phyloP scores from a whole-genome alignment of 352 stramenopile genomes.

The Pythium folliculosum region DNA sequence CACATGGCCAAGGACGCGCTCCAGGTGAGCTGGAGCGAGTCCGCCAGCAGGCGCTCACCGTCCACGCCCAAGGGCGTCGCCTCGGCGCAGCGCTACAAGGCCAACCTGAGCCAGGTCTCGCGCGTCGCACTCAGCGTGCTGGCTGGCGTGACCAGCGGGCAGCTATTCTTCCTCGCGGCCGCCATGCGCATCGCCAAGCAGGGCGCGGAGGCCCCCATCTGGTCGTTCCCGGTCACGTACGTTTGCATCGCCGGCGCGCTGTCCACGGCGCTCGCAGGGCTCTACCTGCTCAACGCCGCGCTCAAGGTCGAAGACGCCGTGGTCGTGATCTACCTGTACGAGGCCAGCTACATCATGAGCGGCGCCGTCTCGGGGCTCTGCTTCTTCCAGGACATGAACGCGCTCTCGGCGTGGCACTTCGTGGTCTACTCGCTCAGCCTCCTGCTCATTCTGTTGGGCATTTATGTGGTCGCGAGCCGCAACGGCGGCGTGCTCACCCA shows the following conservation, averaged over 20 bases:
- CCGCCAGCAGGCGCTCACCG: constrained; percentile 25
- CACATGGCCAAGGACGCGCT: constrained; percentile 59
- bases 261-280: constrained; percentile 56
- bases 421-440: constrained; percentile 75
- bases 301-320: constrained; percentile 83
- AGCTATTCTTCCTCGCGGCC: constrained; percentile 78
- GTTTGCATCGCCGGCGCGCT: constrained; percentile 64
- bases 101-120: constrained; percentile 35
- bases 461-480: constrained; percentile 70
- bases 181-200: constrained; percentile 70
- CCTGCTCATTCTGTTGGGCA: constrained; percentile 66
- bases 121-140: constrained; percentile 65
- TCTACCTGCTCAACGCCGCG: constrained; percentile 77
- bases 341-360: constrained; percentile 76
- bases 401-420: constrained; percentile 66
- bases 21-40: constrained; percentile 37
- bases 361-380: constrained; percentile 76
- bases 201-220: constrained; percentile 44
- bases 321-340: constrained; percentile 84
- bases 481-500: constrained; percentile 32
- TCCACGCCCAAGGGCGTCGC: constrained; percentile 11
- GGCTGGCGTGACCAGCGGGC: constrained; percentile 68
- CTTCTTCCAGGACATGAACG: constrained; percentile 82
- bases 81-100: constrained; percentile 12
- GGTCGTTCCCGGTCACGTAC: constrained; percentile 66